These are phyloP conservation scores for Phyllosticta ampelicida DNA, from an alignment of 2,329 filamentous ascomycete species.

Conservation along the genomic window DNA sequence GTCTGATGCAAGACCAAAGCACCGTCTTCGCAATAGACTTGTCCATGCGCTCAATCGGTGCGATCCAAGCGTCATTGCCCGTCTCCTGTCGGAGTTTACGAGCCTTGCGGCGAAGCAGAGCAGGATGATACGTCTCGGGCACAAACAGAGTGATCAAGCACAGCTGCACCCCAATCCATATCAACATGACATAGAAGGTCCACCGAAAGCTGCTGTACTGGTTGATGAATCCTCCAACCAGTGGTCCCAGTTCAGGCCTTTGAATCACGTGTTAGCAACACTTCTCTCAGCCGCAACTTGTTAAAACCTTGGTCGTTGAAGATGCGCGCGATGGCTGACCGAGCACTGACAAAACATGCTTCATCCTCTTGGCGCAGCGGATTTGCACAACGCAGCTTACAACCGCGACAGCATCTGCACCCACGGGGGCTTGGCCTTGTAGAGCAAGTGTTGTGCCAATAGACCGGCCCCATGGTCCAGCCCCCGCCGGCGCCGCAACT, in stretches of 20 bases:
- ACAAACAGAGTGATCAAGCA: slow-evolving; percentile 58
- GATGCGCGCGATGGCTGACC: not conserved
- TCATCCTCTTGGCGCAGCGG: not conserved
- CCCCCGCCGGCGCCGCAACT: not conserved
- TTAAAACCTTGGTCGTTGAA: not conserved
- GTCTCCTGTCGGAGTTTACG: slow-evolving; percentile 58
- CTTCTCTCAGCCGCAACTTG: not conserved
- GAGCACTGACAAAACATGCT: not conserved
- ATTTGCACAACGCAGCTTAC: not conserved
- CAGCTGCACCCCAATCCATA: slow-evolving; percentile 60
- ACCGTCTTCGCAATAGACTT: slow-evolving; percentile 52
- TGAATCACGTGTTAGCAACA: slow-evolving; percentile 10
- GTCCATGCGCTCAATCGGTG: slow-evolving; percentile 62
- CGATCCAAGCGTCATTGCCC: slow-evolving; percentile 64
- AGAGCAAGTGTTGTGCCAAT: not conserved
- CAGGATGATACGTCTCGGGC: slow-evolving; percentile 73
- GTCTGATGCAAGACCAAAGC: slow-evolving; percentile 46
- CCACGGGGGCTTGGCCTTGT: not conserved
- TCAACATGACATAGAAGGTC: slow-evolving; percentile 65
- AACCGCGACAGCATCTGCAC: not conserved
- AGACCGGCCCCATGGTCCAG: not conserved
- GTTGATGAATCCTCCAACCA: slow-evolving; percentile 74
- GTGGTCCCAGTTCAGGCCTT: slow-evolving; percentile 45
- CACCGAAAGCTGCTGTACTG: slow-evolving; percentile 54
- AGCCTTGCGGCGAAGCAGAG: slow-evolving; percentile 65